A percentile compares a stretch with the other conserved stretches of the same genome.
These are phyloP conservation scores for Hypoxylon lenormandii DNA, from an alignment of 495 filamentous ascomycete genomes.

Conservation along the genomic window DNA sequence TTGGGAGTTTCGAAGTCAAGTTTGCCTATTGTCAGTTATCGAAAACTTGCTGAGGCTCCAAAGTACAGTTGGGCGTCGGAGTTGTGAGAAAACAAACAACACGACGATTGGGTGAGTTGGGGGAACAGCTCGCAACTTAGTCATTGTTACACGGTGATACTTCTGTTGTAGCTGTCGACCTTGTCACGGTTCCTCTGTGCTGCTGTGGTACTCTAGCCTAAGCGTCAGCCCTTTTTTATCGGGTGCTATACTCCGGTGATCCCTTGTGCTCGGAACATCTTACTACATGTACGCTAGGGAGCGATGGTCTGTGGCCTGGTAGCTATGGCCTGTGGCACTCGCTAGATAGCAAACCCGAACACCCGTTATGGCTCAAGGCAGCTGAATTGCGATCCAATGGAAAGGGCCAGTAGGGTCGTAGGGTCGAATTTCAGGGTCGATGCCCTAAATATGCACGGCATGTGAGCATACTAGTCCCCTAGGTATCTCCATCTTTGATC, in stretches of 20 bases:
- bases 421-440: slow-evolving; percentile 26
- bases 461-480: slow-evolving; percentile 36
- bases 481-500: slow-evolving; percentile 29
- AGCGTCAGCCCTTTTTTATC: slow-evolving; percentile 25
- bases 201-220: slow-evolving; percentile 27
- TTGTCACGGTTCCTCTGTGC: slow-evolving; percentile 1
- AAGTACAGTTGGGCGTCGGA: neutral
- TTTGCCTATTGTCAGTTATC: slow-evolving; percentile 15
- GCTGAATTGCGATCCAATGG: slow-evolving; percentile 38
- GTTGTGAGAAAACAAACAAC: neutral
- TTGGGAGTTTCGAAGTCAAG: slow-evolving; percentile 30
- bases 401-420: slow-evolving; percentile 1
- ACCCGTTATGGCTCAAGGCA: slow-evolving; percentile 14
- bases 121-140: slow-evolving; percentile 3
- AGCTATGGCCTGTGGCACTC: slow-evolving; percentile 29
- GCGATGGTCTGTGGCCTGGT: slow-evolving; percentile 16
- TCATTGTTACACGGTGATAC: slow-evolving; percentile 27
- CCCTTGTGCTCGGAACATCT: slow-evolving; percentile 9
- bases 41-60: slow-evolving; percentile 6
- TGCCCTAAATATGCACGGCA: slow-evolving; percentile 43
- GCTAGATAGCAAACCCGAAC: slow-evolving; percentile 23
- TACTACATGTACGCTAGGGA: slow-evolving; percentile 18
- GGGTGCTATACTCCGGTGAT: slow-evolving; percentile 17
- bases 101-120: neutral
- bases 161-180: slow-evolving; percentile 16